Evolutionary conservation across 148 eudicot genomes (phyloP), one percentile per base, ranked within the genome.

Genomic region (Rhododendron molle): DNA sequence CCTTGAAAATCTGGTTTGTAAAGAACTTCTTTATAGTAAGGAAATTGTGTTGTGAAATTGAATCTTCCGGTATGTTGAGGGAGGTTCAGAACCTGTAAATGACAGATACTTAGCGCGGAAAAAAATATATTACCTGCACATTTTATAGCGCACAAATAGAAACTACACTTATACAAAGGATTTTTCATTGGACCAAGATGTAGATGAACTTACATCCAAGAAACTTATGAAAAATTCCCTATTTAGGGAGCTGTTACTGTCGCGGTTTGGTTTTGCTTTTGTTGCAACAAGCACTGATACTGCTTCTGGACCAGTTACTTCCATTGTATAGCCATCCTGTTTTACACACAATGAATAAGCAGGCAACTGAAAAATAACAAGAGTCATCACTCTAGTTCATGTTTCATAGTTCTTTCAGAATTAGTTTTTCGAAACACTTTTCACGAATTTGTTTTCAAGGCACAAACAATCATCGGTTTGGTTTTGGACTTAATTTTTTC

Each of bases 241-340:
- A 83, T 92, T 82, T 23, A 96, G 87, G 16, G 80, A 83, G 81
- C 92, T 94, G 21, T 67, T 90, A 3, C 60, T 86, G 80, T 95
- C 88, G 34, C 82, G 89, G 83, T 93, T 95, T 7, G 93, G 93
- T 62, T 95, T 96, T 62, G 99, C 94, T 86, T 79, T 92, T 32
- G 92, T 93, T 47, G 99, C 97, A 44, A 95, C 94, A 43, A 94
- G 97, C 30, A 95, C 93, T 15, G 86, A 89, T 46, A 91, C 97
- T 81, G 89, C 91, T 83, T 86, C 96, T 34, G 84, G 56, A 23
- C 93, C 97, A 1, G 72, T 86, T 30, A 84, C 92, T 90, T 91
- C 94, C 89, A 85, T 85, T 8, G 99, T 96, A 88, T 93, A 95
- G 76, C 98, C 99, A 88, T 96, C 99, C 99, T 96, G 89, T 80